These are phyloP conservation scores for Plasmopara muralis DNA, from an alignment of 352 stramenopile species.

Conservation along the genomic window DNA sequence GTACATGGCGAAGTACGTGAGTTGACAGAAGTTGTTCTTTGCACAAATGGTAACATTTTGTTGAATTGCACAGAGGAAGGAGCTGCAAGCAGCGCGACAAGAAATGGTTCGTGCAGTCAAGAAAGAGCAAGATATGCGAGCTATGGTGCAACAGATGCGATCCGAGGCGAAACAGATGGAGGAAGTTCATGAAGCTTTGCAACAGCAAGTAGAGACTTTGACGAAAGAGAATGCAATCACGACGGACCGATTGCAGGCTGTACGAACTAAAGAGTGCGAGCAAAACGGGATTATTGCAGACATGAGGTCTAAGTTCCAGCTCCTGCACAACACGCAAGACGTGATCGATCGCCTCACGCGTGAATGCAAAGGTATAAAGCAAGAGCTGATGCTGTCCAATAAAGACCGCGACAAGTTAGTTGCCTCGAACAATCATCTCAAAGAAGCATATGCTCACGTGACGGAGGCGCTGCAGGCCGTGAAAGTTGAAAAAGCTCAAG, in stretches of 20 bases:
- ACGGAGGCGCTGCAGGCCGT: conserved; percentile 54
- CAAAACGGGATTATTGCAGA: conserved; percentile 60
- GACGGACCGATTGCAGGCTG: conserved; percentile 63
- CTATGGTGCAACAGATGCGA: conserved; percentile 51
- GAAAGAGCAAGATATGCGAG: conserved; percentile 64
- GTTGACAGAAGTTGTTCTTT: background rate
- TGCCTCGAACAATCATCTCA: conserved; percentile 67
- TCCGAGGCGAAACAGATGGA: conserved; percentile 67
- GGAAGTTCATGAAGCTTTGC: conserved; percentile 66
- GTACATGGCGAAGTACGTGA: conserved; percentile 63
- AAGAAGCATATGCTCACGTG: conserved; percentile 63
- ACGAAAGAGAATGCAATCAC: conserved; percentile 74
- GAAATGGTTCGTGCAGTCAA: conserved; percentile 64
- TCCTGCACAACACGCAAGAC: conserved; percentile 56
- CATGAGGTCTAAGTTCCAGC: conserved; percentile 63
- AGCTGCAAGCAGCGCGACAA: conserved; percentile 51
- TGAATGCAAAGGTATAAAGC: conserved; percentile 62
- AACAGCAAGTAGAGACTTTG: conserved; percentile 67
- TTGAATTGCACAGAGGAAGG: conserved; percentile 40
- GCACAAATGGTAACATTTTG: background rate
- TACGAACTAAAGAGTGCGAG: conserved; percentile 64
- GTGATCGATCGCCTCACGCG: conserved; percentile 47
- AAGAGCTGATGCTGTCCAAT: conserved; percentile 60
- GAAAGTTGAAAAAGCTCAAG: conserved; percentile 64
- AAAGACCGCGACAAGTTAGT: conserved; percentile 73